phyloP scores from a whole-genome alignment of 2,329 filamentous ascomycete genomes.

The Paraphoma sp. region DNA sequence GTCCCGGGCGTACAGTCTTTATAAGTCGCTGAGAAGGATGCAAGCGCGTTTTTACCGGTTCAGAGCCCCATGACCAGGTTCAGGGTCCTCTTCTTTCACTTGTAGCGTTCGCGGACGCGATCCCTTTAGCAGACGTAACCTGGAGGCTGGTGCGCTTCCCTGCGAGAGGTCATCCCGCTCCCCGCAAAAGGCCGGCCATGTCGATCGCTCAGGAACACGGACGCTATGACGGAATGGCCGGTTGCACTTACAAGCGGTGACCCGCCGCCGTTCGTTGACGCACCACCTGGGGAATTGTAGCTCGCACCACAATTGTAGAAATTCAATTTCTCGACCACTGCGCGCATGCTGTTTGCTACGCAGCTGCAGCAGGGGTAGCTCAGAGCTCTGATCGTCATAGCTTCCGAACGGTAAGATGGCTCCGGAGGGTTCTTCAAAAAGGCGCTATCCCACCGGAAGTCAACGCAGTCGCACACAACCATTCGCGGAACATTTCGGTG shows the following conservation, averaged over 20 bases:
- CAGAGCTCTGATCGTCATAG: conserved; percentile 11
- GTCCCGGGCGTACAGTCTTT: conserved; percentile 14
- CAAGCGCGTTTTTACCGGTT: conserved; percentile 20
- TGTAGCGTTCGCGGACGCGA: neutral
- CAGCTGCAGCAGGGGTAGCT: conserved; percentile 6
- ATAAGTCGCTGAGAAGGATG: conserved; percentile 19
- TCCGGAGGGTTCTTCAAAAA: neutral
- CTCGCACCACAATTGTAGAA: too few species aligned
- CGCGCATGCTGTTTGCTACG: neutral
- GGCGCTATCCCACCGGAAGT: conserved; percentile 2
- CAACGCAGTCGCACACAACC: conserved; percentile 10
- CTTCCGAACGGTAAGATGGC: neutral
- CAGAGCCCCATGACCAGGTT: conserved; percentile 17
- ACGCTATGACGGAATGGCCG: conserved; percentile 24
- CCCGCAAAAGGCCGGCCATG: conserved; percentile 32
- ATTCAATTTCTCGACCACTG: neutral
- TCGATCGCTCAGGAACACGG: conserved; percentile 33
- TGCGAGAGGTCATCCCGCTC: conserved; percentile 18
- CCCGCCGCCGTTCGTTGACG: neutral
- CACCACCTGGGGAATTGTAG: too few species aligned
- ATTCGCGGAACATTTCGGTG: conserved; percentile 31
- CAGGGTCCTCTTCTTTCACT: conserved; percentile 17
- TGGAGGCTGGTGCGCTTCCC: conserved; percentile 16
- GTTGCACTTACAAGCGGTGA: conserved; percentile 8
- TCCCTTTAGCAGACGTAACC: conserved; percentile 1